These are phyloP conservation scores for Yamadazyma akitaensis DNA, from an alignment of 805 yeast species.

Conservation along the genomic window DNA sequence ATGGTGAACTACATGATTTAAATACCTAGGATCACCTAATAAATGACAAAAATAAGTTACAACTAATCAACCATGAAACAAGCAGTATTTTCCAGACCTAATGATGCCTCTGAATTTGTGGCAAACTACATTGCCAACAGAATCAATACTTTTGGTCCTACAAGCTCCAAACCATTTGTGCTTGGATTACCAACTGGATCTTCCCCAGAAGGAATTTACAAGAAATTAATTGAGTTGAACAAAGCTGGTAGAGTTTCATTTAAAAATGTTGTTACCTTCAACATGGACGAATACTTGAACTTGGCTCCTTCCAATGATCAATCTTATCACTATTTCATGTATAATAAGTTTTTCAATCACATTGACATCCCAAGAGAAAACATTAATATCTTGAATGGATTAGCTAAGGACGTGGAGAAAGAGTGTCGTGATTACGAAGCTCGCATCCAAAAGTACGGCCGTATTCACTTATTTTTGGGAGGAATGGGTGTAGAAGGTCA, in stretches of 20 bases:
- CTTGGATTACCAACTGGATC: slow-evolving; percentile 62
- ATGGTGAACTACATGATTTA: not conserved
- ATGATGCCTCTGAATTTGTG: slow-evolving; percentile 41
- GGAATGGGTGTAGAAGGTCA: slow-evolving; percentile 64
- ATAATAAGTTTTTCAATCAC: slow-evolving; percentile 52
- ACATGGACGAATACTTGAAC: slow-evolving; percentile 60
- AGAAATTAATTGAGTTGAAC: slow-evolving; percentile 42
- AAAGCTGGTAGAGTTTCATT: slow-evolving; percentile 42
- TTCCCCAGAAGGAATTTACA: slow-evolving; percentile 55
- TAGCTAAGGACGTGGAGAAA: slow-evolving; percentile 39
- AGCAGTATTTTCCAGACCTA: slow-evolving; percentile 33
- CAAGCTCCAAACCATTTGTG: slow-evolving; percentile 46
- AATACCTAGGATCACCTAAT: not conserved
- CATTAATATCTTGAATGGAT: slow-evolving; percentile 54
- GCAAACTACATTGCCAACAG: slow-evolving; percentile 44
- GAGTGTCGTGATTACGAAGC: slow-evolving; percentile 51
- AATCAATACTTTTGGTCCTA: slow-evolving; percentile 45
- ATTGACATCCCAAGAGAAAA: slow-evolving; percentile 50
- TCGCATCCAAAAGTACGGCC: slow-evolving; percentile 45
- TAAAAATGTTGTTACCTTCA: slow-evolving; percentile 54
- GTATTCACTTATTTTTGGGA: slow-evolving; percentile 53
- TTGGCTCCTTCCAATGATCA: slow-evolving; percentile 46
- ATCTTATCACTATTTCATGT: slow-evolving; percentile 58
- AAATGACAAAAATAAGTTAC: not conserved
- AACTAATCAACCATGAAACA: slow-evolving; percentile 17